Evolutionary conservation across 2,329 filamentous ascomycete genomes (phyloP).

Genomic region (Plenodomus tracheiphilus): DNA sequence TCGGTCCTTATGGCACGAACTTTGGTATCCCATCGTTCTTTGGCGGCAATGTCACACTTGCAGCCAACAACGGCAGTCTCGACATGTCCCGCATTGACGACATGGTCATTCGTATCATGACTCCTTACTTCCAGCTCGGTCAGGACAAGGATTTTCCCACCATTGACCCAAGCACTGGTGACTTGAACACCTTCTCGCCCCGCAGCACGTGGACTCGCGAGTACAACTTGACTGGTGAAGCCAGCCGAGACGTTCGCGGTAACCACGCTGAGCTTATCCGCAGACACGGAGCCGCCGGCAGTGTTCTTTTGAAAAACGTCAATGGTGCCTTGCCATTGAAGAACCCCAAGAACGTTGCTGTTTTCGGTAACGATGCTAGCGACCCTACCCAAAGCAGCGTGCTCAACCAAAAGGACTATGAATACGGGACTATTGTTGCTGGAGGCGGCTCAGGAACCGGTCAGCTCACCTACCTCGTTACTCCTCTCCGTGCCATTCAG

Average conservation of each 20-base stretch:
- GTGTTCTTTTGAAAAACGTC: constrained; percentile 54
- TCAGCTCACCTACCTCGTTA: constrained; percentile 46
- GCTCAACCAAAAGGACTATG: constrained; percentile 40
- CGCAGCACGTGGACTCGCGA: constrained; percentile 40
- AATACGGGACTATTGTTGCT: constrained; percentile 48
- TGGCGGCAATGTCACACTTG: constrained; percentile 47
- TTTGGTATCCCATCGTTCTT: constrained; percentile 47
- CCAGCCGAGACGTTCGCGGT: constrained; percentile 43
- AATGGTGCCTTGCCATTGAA: constrained; percentile 57
- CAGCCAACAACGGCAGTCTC: constrained; percentile 48
- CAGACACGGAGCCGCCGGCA: constrained; percentile 46
- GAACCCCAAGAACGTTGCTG: constrained; percentile 52
- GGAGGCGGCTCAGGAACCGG: constrained; percentile 51
- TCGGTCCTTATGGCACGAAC: constrained; percentile 33
- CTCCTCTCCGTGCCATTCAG: constrained; percentile 49
- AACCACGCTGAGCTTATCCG: constrained; percentile 49
- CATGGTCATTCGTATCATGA: constrained; percentile 53
- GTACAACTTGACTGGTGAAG: constrained; percentile 40
- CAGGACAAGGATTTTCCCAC: constrained; percentile 48
- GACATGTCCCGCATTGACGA: constrained; percentile 49
- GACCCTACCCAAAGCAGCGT: constrained; percentile 51
- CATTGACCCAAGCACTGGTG: constrained; percentile 38
- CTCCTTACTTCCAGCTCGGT: constrained; percentile 50
- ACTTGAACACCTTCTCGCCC: constrained; percentile 46
- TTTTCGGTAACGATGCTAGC: constrained; percentile 56